phyloP scores from a whole-genome alignment of 345 rosid genomes.

The Mangifera indica region DNA sequence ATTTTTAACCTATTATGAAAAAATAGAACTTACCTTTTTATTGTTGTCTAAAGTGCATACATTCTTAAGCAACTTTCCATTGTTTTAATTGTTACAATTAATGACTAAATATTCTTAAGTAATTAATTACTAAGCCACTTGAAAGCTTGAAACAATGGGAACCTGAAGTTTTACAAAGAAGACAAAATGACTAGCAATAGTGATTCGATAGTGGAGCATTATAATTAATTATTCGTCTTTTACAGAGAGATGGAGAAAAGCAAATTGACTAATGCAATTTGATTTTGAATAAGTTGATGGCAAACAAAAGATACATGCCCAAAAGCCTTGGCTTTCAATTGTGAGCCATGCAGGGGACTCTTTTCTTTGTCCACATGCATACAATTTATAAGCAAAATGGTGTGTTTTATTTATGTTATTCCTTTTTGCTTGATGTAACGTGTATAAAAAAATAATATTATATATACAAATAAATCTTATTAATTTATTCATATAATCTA shows the following conservation, averaged over 20 bases:
- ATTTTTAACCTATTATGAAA: no score
- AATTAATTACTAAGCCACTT: neutral
- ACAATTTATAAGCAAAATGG: no score
- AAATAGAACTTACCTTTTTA: neutral
- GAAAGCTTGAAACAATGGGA: slow-evolving; percentile 1
- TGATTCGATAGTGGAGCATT: neutral
- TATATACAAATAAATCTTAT: no score
- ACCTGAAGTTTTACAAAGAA: neutral
- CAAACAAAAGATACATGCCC: neutral
- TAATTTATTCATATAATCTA: no score
- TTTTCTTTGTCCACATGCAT: neutral
- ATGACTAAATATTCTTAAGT: neutral
- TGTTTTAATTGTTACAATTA: neutral
- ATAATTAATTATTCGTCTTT: no score
- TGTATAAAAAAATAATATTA: no score
- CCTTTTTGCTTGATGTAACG: neutral
- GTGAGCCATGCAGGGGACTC: slow-evolving; percentile 35
- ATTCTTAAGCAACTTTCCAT: slow-evolving; percentile 8
- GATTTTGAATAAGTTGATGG: no score
- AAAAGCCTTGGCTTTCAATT: slow-evolving; percentile 11
- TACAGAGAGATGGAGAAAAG: slow-evolving; percentile 10
- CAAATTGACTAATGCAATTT: slow-evolving; percentile 12
- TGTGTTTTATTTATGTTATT: neutral
- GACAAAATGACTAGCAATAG: neutral
- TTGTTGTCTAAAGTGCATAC: slow-evolving; percentile 13